Evolutionary conservation across 139 green algal genomes (phyloP).

Genomic region (Diplosphaera chodatii): DNA sequence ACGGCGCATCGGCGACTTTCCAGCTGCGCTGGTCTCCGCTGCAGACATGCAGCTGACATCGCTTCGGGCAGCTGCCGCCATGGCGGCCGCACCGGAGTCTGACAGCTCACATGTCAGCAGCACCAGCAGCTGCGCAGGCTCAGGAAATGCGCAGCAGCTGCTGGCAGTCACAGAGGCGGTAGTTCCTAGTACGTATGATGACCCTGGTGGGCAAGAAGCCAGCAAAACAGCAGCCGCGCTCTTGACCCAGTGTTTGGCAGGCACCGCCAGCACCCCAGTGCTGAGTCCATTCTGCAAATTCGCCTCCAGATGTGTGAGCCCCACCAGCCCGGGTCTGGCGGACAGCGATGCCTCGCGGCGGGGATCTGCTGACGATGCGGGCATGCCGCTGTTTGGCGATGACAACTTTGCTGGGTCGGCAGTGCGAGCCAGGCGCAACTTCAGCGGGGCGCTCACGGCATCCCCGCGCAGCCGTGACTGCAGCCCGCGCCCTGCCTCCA

Average conservation of each 20-base stretch:
- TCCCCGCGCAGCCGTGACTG: not conserved
- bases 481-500: not conserved
- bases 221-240: too few relatives aligned
- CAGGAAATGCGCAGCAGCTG: too few relatives aligned
- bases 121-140: not conserved
- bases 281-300: too few relatives aligned
- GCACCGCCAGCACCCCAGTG: too few relatives aligned
- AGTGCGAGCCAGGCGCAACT: not conserved
- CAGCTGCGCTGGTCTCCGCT: not conserved
- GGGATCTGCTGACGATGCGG: not conserved
- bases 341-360: not conserved
- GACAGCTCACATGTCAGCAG: not conserved
- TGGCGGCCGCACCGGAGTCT: too few relatives aligned
- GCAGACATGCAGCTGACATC: not conserved
- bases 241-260: too few relatives aligned
- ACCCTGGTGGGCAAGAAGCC: too few relatives aligned
- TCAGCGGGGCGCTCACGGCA: not conserved
- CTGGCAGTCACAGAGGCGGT: too few relatives aligned
- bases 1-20: not conserved
- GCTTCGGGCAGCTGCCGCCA: not conserved
- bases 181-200: too few relatives aligned
- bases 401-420: not conserved
- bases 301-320: too few relatives aligned
- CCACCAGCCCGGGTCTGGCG: too few relatives aligned
- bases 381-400: not conserved